A percentile compares a stretch with the other conserved stretches of the same genome.
Evolutionary conservation across 305 asterid genomes (phyloP).

Genomic region (Rubia balearica): DNA sequence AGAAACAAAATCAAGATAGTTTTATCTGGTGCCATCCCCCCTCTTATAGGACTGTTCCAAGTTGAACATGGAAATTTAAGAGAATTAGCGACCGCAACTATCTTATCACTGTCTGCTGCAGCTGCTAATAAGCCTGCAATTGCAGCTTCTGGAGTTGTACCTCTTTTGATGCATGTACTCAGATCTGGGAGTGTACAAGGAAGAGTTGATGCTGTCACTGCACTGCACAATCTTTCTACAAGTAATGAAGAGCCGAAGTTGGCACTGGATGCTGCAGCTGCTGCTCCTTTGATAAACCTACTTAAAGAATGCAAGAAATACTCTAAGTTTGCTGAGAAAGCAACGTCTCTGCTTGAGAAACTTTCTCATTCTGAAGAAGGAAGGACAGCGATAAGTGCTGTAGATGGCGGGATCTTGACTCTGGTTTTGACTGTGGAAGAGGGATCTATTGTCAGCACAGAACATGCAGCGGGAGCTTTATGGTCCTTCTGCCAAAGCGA

Average conservation of each 20-base stretch:
- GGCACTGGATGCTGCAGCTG: conserved; percentile 53
- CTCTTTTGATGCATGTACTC: conserved; percentile 55
- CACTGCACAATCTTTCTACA: conserved; percentile 73
- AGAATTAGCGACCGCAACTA: conserved; percentile 84
- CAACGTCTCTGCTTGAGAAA: conserved; percentile 61
- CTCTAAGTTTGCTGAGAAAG: conserved; percentile 80
- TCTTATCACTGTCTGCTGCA: conserved; percentile 64
- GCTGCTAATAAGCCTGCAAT: conserved; percentile 60
- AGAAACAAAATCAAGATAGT: conserved; percentile 82
- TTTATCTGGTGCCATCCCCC: conserved; percentile 64
- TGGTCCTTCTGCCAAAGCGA: conserved; percentile 59
- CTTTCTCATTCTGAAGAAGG: conserved; percentile 70
- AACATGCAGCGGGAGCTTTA: conserved; percentile 69
- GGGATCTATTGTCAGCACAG: conserved; percentile 77
- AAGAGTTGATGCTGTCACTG: conserved; percentile 75
- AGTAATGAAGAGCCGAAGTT: conserved; percentile 47
- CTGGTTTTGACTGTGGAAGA: conserved; percentile 77
- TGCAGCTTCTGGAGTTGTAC: conserved; percentile 62
- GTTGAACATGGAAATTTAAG: conserved; percentile 47
- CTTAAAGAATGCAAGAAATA: conserved; percentile 82
- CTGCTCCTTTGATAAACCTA: conserved; percentile 53
- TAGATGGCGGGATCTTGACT: conserved; percentile 63
- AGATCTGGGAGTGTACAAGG: conserved; percentile 78
- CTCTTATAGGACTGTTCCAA: conserved; percentile 72
- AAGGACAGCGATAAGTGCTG: conserved; percentile 47